Base-by-base conservation (phyloP, 768 basidiomycete species). In the Russula foetens region DNA sequence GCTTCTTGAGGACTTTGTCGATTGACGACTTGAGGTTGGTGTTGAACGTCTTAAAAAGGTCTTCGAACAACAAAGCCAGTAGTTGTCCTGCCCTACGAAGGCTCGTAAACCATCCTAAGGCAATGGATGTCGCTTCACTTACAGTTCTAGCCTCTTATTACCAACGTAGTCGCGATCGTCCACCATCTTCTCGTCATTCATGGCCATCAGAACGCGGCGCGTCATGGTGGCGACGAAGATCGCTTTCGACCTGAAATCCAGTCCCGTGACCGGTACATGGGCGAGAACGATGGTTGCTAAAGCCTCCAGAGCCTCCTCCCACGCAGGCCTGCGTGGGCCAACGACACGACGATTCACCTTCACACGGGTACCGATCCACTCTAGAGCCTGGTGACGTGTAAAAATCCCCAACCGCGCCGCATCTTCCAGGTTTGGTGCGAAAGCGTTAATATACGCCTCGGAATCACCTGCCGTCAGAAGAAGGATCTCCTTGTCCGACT, bases 101-200 rank as follows among this genome's bases (percentile, higher is more conserved):
- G 45, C 38, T 53, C 46, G 6, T 50, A 29, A 59, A 57, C 24
- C 35, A 28, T 35, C 38, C 23, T 46, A 49, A n/a, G n/a, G 46
- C 7, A 24, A 24, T n/a, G 39, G 23, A n/a, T 4, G 17, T 17
- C 2, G 21, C 23, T 15, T 46, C 31, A 80, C 89, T 69, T 72
- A 97, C 96, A 99, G 82, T 75, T 99, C 97, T 46, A 99, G 76
- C 50, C 97, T 90, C 74, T 99, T 99, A 75, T 99, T 99, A 50
- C 97, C 97, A 59, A 99, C 97, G 71, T 99, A 99, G 73, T 99
- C 97, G 49, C 97, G 82, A 74, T 99, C 97, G 67, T 99, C 97
- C 11, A 97, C 94, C 84, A 94, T 93, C 68, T 87, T 94, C 72
- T 92, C 91, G 71, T 98, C 93, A 59, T 93, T 84, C 84, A 98